Conservation (phyloP, 306 rosid species). For the Gillenia trifoliata region DNA sequence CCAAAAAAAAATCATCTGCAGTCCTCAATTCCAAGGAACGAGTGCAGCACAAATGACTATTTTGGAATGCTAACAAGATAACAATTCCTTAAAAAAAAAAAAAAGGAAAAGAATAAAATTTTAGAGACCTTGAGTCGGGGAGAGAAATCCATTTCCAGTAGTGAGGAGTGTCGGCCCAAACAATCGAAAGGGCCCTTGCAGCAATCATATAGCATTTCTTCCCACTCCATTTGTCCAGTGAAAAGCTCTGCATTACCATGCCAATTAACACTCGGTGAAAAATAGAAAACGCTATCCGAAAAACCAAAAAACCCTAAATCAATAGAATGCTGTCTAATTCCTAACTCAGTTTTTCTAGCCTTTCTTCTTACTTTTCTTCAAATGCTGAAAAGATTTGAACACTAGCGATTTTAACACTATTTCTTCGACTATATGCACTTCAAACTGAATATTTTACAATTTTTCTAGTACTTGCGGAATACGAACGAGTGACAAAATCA, state of each 20-base stretch:
- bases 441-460: too few relatives aligned
- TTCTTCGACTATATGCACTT: too few relatives aligned
- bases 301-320: neutral
- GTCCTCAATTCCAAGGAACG: neutral
- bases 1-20: too few relatives aligned
- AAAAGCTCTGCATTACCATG: constrained; percentile 45
- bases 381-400: neutral
- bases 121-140: constrained; percentile 39
- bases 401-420: too few relatives aligned
- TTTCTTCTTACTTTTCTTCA: neutral
- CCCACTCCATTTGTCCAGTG: constrained; percentile 50
- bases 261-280: neutral
- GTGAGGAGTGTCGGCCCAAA: constrained; percentile 58
- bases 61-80: neutral
- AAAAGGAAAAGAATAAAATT: neutral
- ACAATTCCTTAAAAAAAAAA: neutral
- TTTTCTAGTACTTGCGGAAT: too few relatives aligned
- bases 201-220: constrained; percentile 70
- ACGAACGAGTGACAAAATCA: neutral
- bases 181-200: constrained; percentile 44
- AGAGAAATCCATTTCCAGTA: constrained; percentile 60
- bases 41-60: neutral
- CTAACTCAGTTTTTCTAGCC: too few relatives aligned
- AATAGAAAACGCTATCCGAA: neutral
- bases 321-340: neutral